Evolutionary conservation across 1,284 basidiomycete genomes (phyloP), one percentile per base, ranked within the genome.

Genomic region (Thelephora terrestris): DNA sequence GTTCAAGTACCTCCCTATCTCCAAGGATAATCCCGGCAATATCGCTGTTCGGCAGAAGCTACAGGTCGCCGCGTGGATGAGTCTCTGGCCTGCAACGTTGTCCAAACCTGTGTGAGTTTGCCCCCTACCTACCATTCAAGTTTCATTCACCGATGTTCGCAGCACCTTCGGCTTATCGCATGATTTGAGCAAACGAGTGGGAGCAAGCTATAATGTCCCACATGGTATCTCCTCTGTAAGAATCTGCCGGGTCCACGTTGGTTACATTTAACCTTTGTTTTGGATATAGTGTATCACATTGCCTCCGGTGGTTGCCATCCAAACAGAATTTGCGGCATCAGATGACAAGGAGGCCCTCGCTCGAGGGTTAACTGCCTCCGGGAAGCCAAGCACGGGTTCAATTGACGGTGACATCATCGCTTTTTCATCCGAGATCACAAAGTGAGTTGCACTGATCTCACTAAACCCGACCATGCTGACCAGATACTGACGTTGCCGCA

Each of bases 211-310:
- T 60, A 65, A 70, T 46, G 90, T 91, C 50, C 79, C 81, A 9
- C 88, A 91, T 61, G 88, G 88, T 3, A 85, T 89, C 55, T 90
- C 88, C 5, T 87, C 85, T 20, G 83, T 82, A 53, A 61, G 75
- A 27, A 43, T 36, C 50, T 38, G 29, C 4, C 40, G 24, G 27
- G 14, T 35, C 38, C 25, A 36, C 38, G 43, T 45, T 36, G 17
- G 29, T 12, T 50, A 20, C 27, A 45, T 17, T 43, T 39, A 12
- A 25, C 21, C 36, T 42, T 17, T 50, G 16, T 9, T 38, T 14
- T 7, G 29, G 6, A 12, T 17, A 20, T 53, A 84, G 83, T 91
- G 88, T 62, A 66, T 91, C 45, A 90, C 88, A 2, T 75, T 91
- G 25, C 71, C 79, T 1, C 71, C 81, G 0, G 77, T 78, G 27